Conservation (phyloP, 2,329 filamentous ascomycete species). For the Penicillium sp. region DNA sequence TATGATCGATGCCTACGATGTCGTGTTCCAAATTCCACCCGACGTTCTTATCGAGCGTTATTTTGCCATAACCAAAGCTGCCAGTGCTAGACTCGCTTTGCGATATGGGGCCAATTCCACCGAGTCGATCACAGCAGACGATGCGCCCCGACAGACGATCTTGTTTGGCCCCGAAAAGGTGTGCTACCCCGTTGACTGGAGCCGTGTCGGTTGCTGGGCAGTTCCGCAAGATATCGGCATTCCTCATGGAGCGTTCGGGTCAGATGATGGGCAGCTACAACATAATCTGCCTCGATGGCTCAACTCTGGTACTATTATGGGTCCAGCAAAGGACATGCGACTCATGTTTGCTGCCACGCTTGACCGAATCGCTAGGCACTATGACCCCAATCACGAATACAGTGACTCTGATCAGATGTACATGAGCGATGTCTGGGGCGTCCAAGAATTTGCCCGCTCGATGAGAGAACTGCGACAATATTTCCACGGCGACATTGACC, state of each 20-base stretch:
- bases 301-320: conserved; percentile 26
- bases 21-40: conserved; percentile 23
- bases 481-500: conserved; percentile 20
- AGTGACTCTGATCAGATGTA: conserved; percentile 27
- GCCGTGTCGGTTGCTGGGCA: conserved; percentile 23
- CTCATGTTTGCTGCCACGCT: conserved; percentile 21
- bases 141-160: conserved; percentile 21
- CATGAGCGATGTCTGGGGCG: conserved; percentile 27
- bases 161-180: conserved; percentile 26
- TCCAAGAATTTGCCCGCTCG: conserved; percentile 22
- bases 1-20: conserved; percentile 26
- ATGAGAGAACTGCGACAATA: conserved; percentile 15
- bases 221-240: conserved; percentile 20
- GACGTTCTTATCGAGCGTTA: conserved; percentile 27
- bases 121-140: conserved; percentile 8
- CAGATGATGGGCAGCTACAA: conserved; percentile 15
- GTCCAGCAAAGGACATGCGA: conserved; percentile 24
- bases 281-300: conserved; percentile 23
- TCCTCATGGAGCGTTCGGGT: conserved; percentile 22
- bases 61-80: conserved; percentile 19
- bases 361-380: conserved; percentile 18
- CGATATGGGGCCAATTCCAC: conserved; percentile 14
- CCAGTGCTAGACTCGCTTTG: conserved; percentile 17
- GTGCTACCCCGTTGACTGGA: conserved; percentile 21
- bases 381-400: conserved; percentile 18